phyloP scores from a whole-genome alignment of 345 rosid species.

The Garcia nutans region DNA sequence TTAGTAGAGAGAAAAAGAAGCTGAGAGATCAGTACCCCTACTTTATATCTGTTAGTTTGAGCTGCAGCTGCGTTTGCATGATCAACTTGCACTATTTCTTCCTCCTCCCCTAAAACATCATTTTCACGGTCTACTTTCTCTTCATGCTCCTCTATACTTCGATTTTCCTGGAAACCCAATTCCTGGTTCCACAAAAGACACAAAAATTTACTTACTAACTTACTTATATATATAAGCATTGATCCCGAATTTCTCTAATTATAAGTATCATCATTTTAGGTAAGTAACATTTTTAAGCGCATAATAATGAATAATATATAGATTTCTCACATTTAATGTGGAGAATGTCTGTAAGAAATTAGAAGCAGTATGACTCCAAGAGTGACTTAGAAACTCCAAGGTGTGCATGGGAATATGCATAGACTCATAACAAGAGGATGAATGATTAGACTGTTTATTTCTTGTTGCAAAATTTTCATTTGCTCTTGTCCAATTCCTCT shows the following conservation, averaged over 20 bases:
- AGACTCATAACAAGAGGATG: not conserved
- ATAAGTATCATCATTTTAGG: too few species aligned
- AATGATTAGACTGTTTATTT: not conserved
- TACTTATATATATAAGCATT: too few species aligned
- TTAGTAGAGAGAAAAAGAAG: not conserved
- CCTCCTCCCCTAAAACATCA: not conserved
- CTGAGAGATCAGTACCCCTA: not conserved
- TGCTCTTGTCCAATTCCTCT: not conserved
- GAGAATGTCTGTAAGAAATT: not conserved
- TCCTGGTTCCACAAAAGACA: not conserved
- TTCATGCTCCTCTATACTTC: not conserved
- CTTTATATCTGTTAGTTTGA: too few species aligned
- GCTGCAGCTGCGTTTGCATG: too few species aligned
- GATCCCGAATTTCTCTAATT: too few species aligned
- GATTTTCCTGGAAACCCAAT: not conserved
- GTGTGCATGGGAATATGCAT: slow-evolving; percentile 1
- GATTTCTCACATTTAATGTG: not conserved
- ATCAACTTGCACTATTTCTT: not conserved
- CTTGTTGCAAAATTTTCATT: not conserved
- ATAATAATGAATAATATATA: too few species aligned
- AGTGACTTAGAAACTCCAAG: slow-evolving; percentile 10
- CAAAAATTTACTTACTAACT: not conserved
- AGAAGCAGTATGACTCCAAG: slow-evolving; percentile 13
- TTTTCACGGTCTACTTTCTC: not conserved
- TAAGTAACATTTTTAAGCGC: not conserved